Evolutionary conservation across 352 stramenopile species (phyloP), one percentile per base, ranked within the genome.

Genomic region (Pythium pyrilobum): DNA sequence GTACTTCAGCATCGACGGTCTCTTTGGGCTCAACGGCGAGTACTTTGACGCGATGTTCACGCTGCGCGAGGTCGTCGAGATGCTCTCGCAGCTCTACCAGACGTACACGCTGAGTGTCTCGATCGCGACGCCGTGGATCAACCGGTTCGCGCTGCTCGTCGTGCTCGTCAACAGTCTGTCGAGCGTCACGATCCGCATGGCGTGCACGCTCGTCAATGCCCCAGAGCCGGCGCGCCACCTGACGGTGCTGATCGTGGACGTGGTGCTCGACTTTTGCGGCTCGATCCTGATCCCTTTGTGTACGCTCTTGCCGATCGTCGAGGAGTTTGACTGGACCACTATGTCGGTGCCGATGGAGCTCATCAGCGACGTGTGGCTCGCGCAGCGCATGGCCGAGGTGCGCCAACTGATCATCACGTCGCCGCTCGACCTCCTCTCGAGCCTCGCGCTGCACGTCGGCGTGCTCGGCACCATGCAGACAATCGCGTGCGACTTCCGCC

Each of bases 1-100:
- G 4, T 50, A 65, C 31, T 79, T 65, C 21, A 46, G 59, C 25
- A 21, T 50, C 33, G 44, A 67, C 21, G 50, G 61, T 16, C 20
- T 42, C 28, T 77, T 56, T 23, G 57, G 53, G 2, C n/a, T 65
- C 37, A 56, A 67, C 25, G 45, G 52, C 18, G 8, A 53, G 44
- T 36, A 45, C 24, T 59, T 67, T 38, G 52, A 59, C 10, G 40
- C 20, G 2, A 25, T 24, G 15, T 66, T 62, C 25, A 39, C 39
- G 23, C 33, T 29, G 2, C 44, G 59, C 15, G 52, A 66, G 37
- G 40, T 36, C 11, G 16, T 58, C 20, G 59, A 66, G 29, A 52
- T 62, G 18, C 29, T 54, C 2, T 42, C 54, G 11, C 59, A 66
- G 40, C 37, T 52, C 20, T 66, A 55, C 40, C 52, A 66, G 39